Evolutionary conservation across 176 grass and related monocot species (phyloP).

Genomic region (Sorghum bicolor): Sorghum_bicolor_NCBIv3 NC_012879.2:59560001-59560500

Average conservation of each 20-base stretch:
- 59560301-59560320: neutral
- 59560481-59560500: constrained; percentile 30
- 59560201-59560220: neutral
- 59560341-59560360: constrained; percentile 16
- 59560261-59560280: constrained; percentile 9
- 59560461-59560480: neutral
- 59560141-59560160: neutral
- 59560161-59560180: constrained; percentile 17
- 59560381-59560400: neutral
- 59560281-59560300: neutral
- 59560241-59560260: neutral
- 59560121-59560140: neutral
- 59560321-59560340: neutral
- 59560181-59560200: constrained; percentile 28
- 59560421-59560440: neutral
- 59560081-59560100: neutral
- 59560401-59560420: neutral
- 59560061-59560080: neutral
- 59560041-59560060: neutral
- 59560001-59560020: constrained; percentile 4
- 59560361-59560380: neutral
- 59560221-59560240: constrained; percentile 3
- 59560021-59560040: constrained; percentile 5
- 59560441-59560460: neutral
- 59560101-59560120: neutral